phyloP scores from a whole-genome alignment of 176 grass and related monocot genomes.

The Ampelocalamus luodianensis region DNA sequence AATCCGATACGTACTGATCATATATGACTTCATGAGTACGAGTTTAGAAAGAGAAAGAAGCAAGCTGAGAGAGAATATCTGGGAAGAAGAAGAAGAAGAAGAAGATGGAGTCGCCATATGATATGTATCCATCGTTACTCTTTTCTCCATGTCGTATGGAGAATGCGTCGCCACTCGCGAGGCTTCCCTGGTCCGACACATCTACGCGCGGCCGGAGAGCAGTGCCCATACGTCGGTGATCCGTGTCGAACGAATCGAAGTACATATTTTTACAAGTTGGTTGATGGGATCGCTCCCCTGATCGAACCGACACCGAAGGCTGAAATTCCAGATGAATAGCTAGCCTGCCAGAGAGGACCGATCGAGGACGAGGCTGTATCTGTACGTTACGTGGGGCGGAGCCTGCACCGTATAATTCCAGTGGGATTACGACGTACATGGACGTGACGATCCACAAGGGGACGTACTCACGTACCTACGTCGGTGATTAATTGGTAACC shows the following conservation, averaged over 20 bases:
- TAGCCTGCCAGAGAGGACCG: background rate
- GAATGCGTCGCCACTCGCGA: background rate
- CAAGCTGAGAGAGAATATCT: background rate
- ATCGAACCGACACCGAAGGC: no score
- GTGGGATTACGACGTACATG: background rate
- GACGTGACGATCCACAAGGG: background rate
- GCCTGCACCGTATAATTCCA: background rate
- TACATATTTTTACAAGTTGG: background rate
- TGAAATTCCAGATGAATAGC: background rate
- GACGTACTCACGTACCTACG: background rate
- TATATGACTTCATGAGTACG: background rate
- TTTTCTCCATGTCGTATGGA: background rate
- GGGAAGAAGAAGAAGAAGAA: no score
- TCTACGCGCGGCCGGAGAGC: no score
- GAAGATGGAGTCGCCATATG: no score
- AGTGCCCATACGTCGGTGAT: background rate
- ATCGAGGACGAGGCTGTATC: background rate
- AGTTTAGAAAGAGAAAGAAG: background rate
- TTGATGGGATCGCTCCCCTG: no score
- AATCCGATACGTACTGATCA: background rate
- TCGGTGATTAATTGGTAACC: background rate
- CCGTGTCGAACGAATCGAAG: background rate
- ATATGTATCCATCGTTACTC: background rate
- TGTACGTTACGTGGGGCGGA: slow-evolving; percentile 9
- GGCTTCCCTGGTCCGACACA: no score